Percentiles rank a stretch among this genome's conserved stretches.
Evolutionary conservation across 2,329 filamentous ascomycete species (phyloP).

Genomic region (Curvularia verruculosa): DNA sequence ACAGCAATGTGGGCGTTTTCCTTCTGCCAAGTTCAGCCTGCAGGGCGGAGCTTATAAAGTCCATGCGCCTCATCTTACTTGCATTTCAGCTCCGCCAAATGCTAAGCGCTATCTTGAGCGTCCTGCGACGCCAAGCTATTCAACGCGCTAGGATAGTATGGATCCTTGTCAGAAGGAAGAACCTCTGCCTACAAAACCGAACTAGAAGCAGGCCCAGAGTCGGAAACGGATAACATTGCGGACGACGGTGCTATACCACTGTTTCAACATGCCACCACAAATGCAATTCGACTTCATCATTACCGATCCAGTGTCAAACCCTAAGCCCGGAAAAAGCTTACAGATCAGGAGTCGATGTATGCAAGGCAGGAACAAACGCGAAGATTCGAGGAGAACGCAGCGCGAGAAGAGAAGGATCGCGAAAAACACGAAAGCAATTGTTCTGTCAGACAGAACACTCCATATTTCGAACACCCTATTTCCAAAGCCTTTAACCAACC

Average conservation of each 20-base stretch:
- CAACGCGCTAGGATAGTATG: background rate
- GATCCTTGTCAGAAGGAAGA: too few relatives aligned
- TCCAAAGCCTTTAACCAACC: background rate
- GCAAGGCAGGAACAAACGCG: background rate
- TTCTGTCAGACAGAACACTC: background rate
- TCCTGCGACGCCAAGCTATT: background rate
- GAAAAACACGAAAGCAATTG: background rate
- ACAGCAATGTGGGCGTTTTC: background rate
- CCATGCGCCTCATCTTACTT: background rate
- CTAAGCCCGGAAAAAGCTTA: background rate
- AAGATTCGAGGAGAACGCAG: background rate
- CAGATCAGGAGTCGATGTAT: slow-evolving; percentile 2
- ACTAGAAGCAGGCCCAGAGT: background rate
- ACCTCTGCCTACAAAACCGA: background rate
- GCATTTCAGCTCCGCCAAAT: background rate
- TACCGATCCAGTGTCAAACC: background rate
- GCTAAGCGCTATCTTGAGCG: background rate
- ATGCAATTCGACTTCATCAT: background rate
- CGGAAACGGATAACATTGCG: slow-evolving; percentile 1
- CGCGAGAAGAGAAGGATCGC: background rate
- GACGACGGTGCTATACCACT: background rate
- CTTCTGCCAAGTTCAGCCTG: background rate
- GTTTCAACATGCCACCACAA: background rate
- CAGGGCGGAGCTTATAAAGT: background rate
- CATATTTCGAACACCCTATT: background rate